Conservation (phyloP, 352 stramenopile species). For the Phytophthora colocasiae region DNA sequence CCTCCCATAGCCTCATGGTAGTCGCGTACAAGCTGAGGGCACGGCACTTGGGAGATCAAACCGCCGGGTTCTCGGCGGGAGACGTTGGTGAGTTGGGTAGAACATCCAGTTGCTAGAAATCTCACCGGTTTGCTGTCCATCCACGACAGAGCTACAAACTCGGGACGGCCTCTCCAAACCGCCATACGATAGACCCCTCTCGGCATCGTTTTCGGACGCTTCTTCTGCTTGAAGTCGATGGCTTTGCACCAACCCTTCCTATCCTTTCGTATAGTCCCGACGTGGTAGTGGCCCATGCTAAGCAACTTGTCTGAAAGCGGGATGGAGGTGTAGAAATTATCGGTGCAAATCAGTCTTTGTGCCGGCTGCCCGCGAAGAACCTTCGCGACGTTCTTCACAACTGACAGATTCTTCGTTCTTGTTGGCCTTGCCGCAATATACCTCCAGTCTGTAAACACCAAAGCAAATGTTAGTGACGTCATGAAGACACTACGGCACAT, state of each 20-base stretch:
- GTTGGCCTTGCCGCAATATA: no score
- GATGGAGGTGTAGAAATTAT: slow-evolving; percentile 25
- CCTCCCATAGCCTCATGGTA: slow-evolving; percentile 14
- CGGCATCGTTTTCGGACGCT: slow-evolving; percentile 8
- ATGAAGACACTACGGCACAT: no score
- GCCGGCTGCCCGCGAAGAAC: slow-evolving; percentile 9
- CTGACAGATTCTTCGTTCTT: no score
- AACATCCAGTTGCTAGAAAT: slow-evolving; percentile 13
- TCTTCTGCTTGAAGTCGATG: slow-evolving; percentile 23
- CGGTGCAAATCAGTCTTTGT: slow-evolving; percentile 6
- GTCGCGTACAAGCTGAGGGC: slow-evolving; percentile 6
- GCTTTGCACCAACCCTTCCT: slow-evolving; percentile 11
- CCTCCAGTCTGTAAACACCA: no score
- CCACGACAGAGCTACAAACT: slow-evolving; percentile 15
- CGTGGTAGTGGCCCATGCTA: slow-evolving; percentile 10
- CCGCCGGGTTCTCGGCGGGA: background rate
- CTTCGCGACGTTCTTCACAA: no score
- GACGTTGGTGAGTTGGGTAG: background rate
- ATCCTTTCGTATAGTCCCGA: slow-evolving; percentile 18
- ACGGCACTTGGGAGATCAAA: background rate
- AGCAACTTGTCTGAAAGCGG: slow-evolving; percentile 20
- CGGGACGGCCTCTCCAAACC: slow-evolving; percentile 1
- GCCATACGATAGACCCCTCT: slow-evolving; percentile 9
- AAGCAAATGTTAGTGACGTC: no score
- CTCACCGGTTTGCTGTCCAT: slow-evolving; percentile 13